Base-by-base conservation (phyloP, 306 rosid genomes). In the Ziziphus jujuba region DNA sequence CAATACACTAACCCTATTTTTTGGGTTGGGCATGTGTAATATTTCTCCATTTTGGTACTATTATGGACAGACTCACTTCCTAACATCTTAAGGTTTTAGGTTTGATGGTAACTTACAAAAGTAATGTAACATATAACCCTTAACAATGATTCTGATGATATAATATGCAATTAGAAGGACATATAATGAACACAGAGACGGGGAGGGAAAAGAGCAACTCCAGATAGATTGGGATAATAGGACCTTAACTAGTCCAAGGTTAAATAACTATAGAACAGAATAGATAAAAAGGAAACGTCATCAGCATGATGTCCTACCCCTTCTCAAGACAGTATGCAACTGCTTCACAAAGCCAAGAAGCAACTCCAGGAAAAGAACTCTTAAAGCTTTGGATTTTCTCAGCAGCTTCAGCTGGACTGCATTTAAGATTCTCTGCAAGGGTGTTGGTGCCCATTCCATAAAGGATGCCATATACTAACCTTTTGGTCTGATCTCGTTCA, bases 391-490 rank as follows among this genome's bases (percentile, higher is more conserved):
- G 77, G 70, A 93, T 90, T 85, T 85, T 93, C 74, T 86, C 90
- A 28, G 81, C 80, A 76, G 98, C 98, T 75, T 90, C 96, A 53
- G 75, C 97, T 13, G 77, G 67, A 66, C 87, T 67, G 78, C 98
- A 93, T 38, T 79, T 88, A 72, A 93, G 77, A 70, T 90, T 96
- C 66, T 87, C 92, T 24, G 97, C 91, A 65, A 93, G 98, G 81
- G 89, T 72, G 66, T 84, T 90, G 34, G 86, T 81, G 73, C 97
- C 98, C 98, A 93, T 93, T 73, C 97, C 98, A 76, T 93, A 93
- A 64, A 93, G 98, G 79, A 93, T 90, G 56, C 98, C 98, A 57
- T 93, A 93, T 14, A 93, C 91, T 90, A 93, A 79, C 81, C 79
- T 83, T 83, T 93, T 93, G 76, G 93, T 90, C 74, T 88, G 96